phyloP scores from a whole-genome alignment of 768 basidiomycete genomes.

The Mycena metata region DNA sequence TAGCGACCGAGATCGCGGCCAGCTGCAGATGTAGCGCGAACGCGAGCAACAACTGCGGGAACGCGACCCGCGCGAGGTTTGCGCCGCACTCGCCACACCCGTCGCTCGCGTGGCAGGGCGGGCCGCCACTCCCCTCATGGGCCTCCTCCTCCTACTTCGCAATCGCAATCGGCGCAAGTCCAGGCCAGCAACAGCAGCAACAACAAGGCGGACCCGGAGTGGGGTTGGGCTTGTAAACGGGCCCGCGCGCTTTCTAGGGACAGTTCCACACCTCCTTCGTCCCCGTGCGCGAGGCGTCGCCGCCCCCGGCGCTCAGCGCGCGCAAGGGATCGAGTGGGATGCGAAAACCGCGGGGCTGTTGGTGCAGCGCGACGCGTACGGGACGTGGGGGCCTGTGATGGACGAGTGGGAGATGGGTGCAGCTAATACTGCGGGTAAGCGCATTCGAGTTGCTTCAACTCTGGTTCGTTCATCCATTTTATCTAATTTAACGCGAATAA shows the following conservation, averaged over 20 bases:
- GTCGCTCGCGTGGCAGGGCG: constrained; percentile 27
- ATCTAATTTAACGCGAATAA: too few species aligned
- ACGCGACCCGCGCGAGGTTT: constrained; percentile 25
- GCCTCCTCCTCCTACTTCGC: too few species aligned
- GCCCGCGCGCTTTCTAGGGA: constrained; percentile 29
- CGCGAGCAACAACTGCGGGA: too few species aligned
- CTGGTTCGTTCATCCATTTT: too few species aligned
- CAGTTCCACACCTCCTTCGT: constrained; percentile 41
- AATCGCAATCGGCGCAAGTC: too few species aligned
- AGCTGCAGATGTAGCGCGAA: constrained; percentile 14
- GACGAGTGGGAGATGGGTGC: too few species aligned
- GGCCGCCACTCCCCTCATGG: background rate
- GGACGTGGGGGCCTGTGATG: too few species aligned
- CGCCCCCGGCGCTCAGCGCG: too few species aligned
- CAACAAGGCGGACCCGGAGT: background rate
- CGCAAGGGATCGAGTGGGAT: background rate
- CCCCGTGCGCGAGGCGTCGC: constrained; percentile 34
- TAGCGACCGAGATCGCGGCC: background rate
- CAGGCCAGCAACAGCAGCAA: constrained; percentile 1
- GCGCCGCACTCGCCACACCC: constrained; percentile 30
- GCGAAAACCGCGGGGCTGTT: too few species aligned
- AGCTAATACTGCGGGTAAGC: too few species aligned
- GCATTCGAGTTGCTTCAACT: too few species aligned
- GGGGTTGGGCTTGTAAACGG: background rate
- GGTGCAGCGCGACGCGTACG: too few species aligned